These are phyloP conservation scores for Effrenium voratum DNA, from an alignment of 73 alveolate species.

Conservation along the genomic window DNA sequence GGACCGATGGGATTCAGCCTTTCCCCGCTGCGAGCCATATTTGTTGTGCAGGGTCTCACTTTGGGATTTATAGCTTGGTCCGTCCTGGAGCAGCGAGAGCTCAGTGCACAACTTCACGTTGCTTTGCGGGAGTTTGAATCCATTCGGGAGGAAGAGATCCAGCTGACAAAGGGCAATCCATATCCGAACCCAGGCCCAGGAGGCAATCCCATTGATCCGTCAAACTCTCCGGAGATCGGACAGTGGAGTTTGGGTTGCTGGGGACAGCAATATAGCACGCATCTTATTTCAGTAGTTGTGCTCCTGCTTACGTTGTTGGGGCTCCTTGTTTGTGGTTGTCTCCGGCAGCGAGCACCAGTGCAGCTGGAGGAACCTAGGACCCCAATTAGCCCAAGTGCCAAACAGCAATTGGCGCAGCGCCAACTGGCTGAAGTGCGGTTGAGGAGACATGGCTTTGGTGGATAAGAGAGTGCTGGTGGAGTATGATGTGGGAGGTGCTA, in stretches of 20 bases:
- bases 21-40: not conserved
- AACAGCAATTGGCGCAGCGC: not conserved
- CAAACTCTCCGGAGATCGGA: not conserved
- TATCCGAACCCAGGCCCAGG: not conserved
- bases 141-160: not conserved
- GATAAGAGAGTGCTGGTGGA: not conserved
- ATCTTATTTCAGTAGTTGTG: too few species aligned
- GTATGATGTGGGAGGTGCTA: constrained; percentile 4
- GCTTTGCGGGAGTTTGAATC: not conserved
- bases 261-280: too few species aligned
- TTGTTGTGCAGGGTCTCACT: not conserved
- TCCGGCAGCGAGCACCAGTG: not conserved
- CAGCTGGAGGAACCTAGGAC: not conserved
- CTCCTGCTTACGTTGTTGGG: not conserved
- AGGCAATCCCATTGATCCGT: not conserved
- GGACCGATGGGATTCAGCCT: not conserved
- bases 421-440: constrained; percentile 9
- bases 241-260: not conserved
- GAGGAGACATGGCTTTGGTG: constrained; percentile 19
- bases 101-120: not conserved
- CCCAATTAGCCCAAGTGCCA: not conserved
- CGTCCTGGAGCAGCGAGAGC: not conserved
- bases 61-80: not conserved
- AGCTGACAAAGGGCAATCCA: not conserved
- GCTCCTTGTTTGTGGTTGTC: not conserved